Percentiles rank a stretch among this genome's conserved stretches.
Evolutionary conservation across 257 asterid species (phyloP).

Genomic region (Nicotiana knightiana): DNA sequence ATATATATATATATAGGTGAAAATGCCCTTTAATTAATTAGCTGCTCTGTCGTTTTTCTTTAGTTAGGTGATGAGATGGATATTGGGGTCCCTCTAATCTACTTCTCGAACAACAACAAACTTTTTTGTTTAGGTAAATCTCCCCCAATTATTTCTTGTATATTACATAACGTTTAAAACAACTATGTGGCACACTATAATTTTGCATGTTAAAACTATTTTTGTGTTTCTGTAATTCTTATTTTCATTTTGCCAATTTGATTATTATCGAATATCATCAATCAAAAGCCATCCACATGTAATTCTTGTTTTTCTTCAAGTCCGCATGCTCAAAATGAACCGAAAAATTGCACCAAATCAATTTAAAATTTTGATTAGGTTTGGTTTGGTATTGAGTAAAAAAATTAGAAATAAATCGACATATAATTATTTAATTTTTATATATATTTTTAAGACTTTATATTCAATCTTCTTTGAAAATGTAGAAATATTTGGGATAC

Average conservation of each 20-base stretch:
- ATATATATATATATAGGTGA: slow-evolving; percentile 8
- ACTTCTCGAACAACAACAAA: slow-evolving; percentile 10
- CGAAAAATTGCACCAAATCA: no score
- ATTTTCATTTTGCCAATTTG: background rate
- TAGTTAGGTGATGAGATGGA: slow-evolving; percentile 41
- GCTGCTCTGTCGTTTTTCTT: slow-evolving; percentile 37
- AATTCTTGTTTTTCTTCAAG: no score
- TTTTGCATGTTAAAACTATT: background rate
- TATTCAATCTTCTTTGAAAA: no score
- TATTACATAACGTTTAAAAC: slow-evolving; percentile 21
- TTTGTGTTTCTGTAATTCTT: background rate
- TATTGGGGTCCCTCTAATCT: slow-evolving; percentile 11
- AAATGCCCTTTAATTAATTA: background rate
- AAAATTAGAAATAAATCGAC: no score
- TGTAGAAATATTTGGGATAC: no score
- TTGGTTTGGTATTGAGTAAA: no score
- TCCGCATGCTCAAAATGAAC: no score
- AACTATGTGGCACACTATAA: background rate
- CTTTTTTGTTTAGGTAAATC: background rate
- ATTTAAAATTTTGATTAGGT: no score
- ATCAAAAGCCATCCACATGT: no score
- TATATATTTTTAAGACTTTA: no score
- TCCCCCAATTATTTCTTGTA: slow-evolving; percentile 13
- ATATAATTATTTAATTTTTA: no score
- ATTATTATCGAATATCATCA: no score